A percentile compares a stretch with the other conserved stretches of the same genome.
Conservation (phyloP, 2,329 filamentous ascomycete genomes). For the Epichloe typhina region DNA sequence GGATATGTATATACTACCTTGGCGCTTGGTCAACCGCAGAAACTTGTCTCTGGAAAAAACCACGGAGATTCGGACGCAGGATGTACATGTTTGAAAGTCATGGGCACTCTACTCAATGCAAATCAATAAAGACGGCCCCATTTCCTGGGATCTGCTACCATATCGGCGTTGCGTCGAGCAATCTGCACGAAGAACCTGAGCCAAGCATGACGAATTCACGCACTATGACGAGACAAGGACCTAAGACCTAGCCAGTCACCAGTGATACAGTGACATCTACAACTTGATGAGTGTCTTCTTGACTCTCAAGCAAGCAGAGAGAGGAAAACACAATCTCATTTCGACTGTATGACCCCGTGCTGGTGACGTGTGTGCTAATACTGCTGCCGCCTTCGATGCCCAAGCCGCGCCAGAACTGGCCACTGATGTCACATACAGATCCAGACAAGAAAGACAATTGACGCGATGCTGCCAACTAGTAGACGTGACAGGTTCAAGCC, state of each 20-base stretch:
- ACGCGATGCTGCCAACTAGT: not conserved
- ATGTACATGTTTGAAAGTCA: not conserved
- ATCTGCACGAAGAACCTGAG: too few species aligned
- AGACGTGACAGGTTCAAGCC: not conserved
- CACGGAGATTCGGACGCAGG: not conserved
- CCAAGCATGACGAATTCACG: too few species aligned
- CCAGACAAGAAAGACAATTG: not conserved
- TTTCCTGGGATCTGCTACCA: not conserved
- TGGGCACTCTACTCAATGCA: not conserved
- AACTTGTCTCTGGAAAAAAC: not conserved
- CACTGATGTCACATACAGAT: not conserved
- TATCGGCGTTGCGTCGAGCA: too few species aligned
- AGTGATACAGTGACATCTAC: too few species aligned
- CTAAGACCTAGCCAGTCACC: too few species aligned
- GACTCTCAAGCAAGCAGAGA: too few species aligned
- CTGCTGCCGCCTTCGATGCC: not conserved
- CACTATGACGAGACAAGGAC: too few species aligned
- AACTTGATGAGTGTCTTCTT: too few species aligned
- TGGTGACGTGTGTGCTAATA: too few species aligned
- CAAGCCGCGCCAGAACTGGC: too few species aligned
- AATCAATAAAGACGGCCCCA: not conserved
- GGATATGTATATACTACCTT: not conserved
- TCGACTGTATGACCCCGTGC: too few species aligned
- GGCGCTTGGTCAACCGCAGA: not conserved
- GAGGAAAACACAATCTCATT: too few species aligned